Evolutionary conservation across 495 filamentous ascomycete genomes (phyloP).

Genomic region (Tuber brumale): DNA sequence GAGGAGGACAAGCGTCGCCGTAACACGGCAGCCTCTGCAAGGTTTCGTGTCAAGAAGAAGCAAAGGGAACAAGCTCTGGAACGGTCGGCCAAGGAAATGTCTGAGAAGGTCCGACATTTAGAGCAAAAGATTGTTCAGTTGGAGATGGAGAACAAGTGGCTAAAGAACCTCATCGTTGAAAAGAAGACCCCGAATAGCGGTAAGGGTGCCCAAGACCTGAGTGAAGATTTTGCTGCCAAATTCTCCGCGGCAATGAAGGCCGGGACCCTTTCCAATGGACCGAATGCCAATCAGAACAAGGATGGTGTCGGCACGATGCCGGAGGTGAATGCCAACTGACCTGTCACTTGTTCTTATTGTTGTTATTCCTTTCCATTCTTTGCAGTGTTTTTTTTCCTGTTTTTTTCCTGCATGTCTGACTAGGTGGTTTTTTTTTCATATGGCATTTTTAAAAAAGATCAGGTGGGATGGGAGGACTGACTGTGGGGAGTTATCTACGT

Average conservation of each 20-base stretch:
- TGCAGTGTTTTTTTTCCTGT: background rate
- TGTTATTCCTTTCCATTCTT: slow-evolving; percentile 24
- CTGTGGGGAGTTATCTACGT: slow-evolving; percentile 16
- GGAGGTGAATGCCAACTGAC: slow-evolving; percentile 12
- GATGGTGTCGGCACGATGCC: slow-evolving; percentile 19
- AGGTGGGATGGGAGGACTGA: slow-evolving; percentile 21
- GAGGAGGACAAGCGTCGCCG: slow-evolving; percentile 96
- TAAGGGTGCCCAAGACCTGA: slow-evolving; percentile 36
- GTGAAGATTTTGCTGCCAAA: slow-evolving; percentile 24
- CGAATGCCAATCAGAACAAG: slow-evolving; percentile 1
- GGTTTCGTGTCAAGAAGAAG: slow-evolving; percentile 99
- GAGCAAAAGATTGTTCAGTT: slow-evolving; percentile 77
- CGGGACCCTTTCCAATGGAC: slow-evolving; percentile 7
- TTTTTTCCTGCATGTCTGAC: background rate
- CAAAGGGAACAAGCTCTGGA: slow-evolving; percentile 94
- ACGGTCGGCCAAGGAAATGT: slow-evolving; percentile 81
- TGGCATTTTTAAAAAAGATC: background rate
- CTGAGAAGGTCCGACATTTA: slow-evolving; percentile 68
- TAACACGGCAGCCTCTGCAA: slow-evolving; percentile 92
- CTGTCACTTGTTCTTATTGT: background rate
- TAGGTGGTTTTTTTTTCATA: background rate
- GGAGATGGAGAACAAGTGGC: slow-evolving; percentile 95
- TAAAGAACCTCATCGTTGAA: slow-evolving; percentile 87
- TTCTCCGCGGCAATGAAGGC: slow-evolving; percentile 28
- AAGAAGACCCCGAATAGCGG: slow-evolving; percentile 58